Evolutionary conservation across 441 rosid species (phyloP).

Genomic region (Populus tomentosa): DNA sequence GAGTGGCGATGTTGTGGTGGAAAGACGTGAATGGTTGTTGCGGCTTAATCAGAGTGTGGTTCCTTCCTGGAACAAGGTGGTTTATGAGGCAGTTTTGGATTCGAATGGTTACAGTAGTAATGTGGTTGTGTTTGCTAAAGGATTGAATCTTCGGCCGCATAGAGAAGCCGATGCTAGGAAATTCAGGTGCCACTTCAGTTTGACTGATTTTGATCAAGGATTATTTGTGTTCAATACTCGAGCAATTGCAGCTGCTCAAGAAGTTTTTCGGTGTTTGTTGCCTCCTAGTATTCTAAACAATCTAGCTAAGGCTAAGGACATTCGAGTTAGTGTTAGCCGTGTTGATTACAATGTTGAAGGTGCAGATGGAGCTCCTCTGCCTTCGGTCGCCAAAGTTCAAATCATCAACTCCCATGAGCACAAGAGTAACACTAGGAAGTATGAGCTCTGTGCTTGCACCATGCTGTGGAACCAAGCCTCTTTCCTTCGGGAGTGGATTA

Average conservation of each 20-base stretch:
- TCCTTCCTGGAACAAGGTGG: conserved; percentile 62
- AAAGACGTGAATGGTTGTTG: conserved; percentile 14
- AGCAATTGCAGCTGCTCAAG: conserved; percentile 82
- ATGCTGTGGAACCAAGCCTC: conserved; percentile 97
- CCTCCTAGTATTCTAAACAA: conserved; percentile 54
- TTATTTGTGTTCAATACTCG: conserved; percentile 41
- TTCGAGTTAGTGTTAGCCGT: conserved; percentile 42
- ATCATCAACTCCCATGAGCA: conserved; percentile 14
- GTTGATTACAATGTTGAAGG: conserved; percentile 19
- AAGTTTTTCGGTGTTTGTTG: conserved; percentile 75
- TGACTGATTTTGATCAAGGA: conserved; percentile 32
- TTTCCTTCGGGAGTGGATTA: conserved; percentile 72
- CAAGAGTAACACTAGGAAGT: conserved; percentile 32
- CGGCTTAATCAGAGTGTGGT: conserved; percentile 27
- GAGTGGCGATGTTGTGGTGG: conserved; percentile 31
- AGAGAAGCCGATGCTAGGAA: conserved; percentile 54
- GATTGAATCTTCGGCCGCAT: conserved; percentile 82
- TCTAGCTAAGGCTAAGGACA: conserved; percentile 43
- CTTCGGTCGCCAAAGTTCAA: conserved; percentile 45
- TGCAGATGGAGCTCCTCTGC: conserved; percentile 29
- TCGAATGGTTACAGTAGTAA: conserved; percentile 26
- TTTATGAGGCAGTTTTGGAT: conserved; percentile 73
- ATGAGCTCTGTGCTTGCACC: conserved; percentile 82
- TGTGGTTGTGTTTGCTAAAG: conserved; percentile 75
- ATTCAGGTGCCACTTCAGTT: conserved; percentile 68